Percentiles rank a stretch among this genome's conserved stretches.
These are phyloP conservation scores for Peniophora sp. DNA, from an alignment of 1,284 basidiomycete genomes.

Conservation along the genomic window DNA sequence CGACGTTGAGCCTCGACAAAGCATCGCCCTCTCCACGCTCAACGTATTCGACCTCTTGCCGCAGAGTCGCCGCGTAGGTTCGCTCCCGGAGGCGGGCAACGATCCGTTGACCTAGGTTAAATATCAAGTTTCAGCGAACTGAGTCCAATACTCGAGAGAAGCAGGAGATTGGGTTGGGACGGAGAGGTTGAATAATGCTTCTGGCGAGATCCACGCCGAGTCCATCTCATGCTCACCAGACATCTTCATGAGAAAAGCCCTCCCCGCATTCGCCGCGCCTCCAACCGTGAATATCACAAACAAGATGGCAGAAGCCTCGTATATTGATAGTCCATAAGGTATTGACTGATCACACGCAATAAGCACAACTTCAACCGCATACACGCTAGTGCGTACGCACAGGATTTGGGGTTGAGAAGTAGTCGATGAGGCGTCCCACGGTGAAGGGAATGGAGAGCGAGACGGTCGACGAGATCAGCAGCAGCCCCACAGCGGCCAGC, in stretches of 20 bases:
- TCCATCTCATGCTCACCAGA: slow-evolving; percentile 37
- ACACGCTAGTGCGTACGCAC: slow-evolving; percentile 36
- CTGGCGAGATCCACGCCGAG: no score
- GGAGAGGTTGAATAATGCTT: no score
- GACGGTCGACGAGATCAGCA: slow-evolving; percentile 68
- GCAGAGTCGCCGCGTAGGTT: slow-evolving; percentile 75
- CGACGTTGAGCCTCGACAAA: slow-evolving; percentile 84
- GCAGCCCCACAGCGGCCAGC: slow-evolving; percentile 57
- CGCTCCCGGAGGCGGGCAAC: slow-evolving; percentile 82
- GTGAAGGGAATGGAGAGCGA: slow-evolving; percentile 89
- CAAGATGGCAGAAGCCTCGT: slow-evolving; percentile 73
- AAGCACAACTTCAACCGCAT: slow-evolving; percentile 4
- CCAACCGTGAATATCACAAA: slow-evolving; percentile 82
- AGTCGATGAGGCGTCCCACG: slow-evolving; percentile 88
- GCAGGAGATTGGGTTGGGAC: no score
- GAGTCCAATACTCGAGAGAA: not conserved
- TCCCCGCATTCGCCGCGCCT: slow-evolving; percentile 81
- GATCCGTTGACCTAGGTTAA: slow-evolving; percentile 74
- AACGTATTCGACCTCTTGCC: slow-evolving; percentile 89
- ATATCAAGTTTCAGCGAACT: not conserved
- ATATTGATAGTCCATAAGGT: slow-evolving; percentile 70
- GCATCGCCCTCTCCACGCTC: slow-evolving; percentile 94
- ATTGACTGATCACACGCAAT: slow-evolving; percentile 45
- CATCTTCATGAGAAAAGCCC: slow-evolving; percentile 86
- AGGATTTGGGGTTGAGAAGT: slow-evolving; percentile 67